A percentile compares a stretch with the other conserved stretches of the same genome.
Evolutionary conservation across 2,329 filamentous ascomycete species (phyloP).

Genomic region (Calonectria hawksworthii): DNA sequence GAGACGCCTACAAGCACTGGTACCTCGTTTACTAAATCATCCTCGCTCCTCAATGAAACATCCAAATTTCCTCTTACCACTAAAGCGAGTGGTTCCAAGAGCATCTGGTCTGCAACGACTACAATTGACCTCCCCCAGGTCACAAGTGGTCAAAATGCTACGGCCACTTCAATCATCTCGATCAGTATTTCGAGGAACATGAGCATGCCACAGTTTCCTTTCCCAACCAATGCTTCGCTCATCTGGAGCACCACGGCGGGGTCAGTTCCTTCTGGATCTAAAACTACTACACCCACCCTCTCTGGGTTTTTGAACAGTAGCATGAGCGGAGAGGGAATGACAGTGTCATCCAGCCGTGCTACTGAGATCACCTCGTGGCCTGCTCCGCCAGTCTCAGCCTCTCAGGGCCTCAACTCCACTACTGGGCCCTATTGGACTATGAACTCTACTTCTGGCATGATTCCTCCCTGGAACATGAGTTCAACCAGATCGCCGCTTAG

Average conservation of each 20-base stretch:
- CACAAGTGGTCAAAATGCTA: neutral
- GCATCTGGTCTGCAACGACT: neutral
- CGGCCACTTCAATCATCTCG: slow-evolving; percentile 5
- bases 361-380: slow-evolving; percentile 23
- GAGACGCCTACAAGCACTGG: slow-evolving; percentile 2
- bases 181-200: slow-evolving; percentile 14
- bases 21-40: slow-evolving; percentile 1
- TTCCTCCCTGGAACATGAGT: neutral
- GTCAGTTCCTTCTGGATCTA: neutral
- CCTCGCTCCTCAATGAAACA: slow-evolving; percentile 17
- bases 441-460: neutral
- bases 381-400: slow-evolving; percentile 14
- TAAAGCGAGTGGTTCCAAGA: neutral
- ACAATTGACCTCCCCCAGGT: neutral
- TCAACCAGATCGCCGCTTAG: neutral
- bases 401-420: slow-evolving; percentile 17
- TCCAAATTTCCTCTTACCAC: neutral
- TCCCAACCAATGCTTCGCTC: slow-evolving; percentile 13
- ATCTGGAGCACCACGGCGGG: slow-evolving; percentile 23
- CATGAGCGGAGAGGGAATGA: slow-evolving; percentile 20
- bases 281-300: slow-evolving; percentile 5
- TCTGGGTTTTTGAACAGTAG: slow-evolving; percentile 25
- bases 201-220: slow-evolving; percentile 10
- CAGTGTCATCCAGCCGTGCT: slow-evolving; percentile 36
- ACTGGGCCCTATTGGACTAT: neutral